Conservation (phyloP, 805 yeast species). For the Clavispora phyllophila region DNA sequence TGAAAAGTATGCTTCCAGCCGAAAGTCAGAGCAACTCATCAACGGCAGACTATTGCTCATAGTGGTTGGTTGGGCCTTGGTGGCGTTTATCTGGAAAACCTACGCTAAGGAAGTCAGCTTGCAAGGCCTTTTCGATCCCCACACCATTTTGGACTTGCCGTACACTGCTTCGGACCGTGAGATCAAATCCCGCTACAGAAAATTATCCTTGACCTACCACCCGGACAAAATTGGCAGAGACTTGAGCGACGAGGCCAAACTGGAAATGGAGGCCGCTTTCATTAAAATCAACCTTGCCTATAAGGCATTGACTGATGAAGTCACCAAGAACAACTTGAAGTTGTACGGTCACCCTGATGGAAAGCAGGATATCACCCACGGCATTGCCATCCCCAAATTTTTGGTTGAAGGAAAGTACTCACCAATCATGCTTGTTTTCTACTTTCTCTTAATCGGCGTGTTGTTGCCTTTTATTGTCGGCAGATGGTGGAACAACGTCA, state of each 20-base stretch:
- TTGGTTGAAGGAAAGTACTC: slow-evolving; percentile 80
- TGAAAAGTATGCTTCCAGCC: slow-evolving; percentile 22
- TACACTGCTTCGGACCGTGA: slow-evolving; percentile 66
- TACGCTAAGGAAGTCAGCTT: slow-evolving; percentile 43
- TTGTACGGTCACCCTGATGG: slow-evolving; percentile 98
- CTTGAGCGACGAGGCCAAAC: slow-evolving; percentile 50
- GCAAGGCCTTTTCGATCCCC: slow-evolving; percentile 75
- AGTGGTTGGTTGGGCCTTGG: slow-evolving; percentile 57
- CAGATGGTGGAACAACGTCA: slow-evolving; percentile 85
- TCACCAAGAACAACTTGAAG: slow-evolving; percentile 71
- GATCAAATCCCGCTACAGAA: slow-evolving; percentile 77
- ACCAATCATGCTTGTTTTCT: slow-evolving; percentile 53
- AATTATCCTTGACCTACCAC: slow-evolving; percentile 81
- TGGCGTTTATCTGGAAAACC: slow-evolving; percentile 35
- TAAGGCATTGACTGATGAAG: slow-evolving; percentile 89
- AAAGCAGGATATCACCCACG: slow-evolving; percentile 83
- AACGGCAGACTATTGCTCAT: slow-evolving; percentile 31
- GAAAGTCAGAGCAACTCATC: slow-evolving; percentile 29
- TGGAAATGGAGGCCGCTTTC: slow-evolving; percentile 65
- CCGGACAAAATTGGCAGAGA: slow-evolving; percentile 85
- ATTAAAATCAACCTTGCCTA: slow-evolving; percentile 87
- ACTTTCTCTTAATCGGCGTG: slow-evolving; percentile 69
- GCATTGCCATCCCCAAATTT: slow-evolving; percentile 92
- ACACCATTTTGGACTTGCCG: slow-evolving; percentile 73
- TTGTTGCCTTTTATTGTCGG: slow-evolving; percentile 78